These are phyloP conservation scores for Dothidotthia symphoricarpi DNA, from an alignment of 2,329 filamentous ascomycete species.

Conservation along the genomic window DNA sequence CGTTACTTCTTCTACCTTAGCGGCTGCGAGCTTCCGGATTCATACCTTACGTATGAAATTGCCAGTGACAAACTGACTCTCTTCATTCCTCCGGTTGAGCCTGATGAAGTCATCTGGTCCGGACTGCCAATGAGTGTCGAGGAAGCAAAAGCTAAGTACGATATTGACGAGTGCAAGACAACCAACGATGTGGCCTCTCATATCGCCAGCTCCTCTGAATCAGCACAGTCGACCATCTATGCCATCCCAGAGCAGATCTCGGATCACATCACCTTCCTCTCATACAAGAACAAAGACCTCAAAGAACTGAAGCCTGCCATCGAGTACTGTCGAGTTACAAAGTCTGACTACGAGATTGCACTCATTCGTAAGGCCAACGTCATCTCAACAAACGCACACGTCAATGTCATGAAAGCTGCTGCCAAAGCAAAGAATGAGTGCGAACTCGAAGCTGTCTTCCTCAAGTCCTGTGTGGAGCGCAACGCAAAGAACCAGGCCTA, in stretches of 20 bases:
- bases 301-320: constrained; percentile 62
- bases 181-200: constrained; percentile 73
- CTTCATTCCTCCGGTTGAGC: constrained; percentile 85
- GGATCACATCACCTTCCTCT: constrained; percentile 67
- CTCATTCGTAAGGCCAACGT: constrained; percentile 78
- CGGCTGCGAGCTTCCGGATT: constrained; percentile 78
- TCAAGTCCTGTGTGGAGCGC: constrained; percentile 71
- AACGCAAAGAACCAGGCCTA: constrained; percentile 84
- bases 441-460: constrained; percentile 78
- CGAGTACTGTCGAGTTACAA: constrained; percentile 76
- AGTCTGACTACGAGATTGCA: constrained; percentile 80
- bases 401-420: constrained; percentile 63
- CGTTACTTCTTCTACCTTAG: constrained; percentile 94
- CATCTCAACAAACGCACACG: constrained; percentile 76
- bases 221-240: constrained; percentile 58
- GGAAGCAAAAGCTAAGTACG: constrained; percentile 69
- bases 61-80: constrained; percentile 70
- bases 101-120: constrained; percentile 90
- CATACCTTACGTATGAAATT: constrained; percentile 78
- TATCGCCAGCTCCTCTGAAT: constrained; percentile 57
- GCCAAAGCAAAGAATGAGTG: constrained; percentile 70
- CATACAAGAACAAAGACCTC: constrained; percentile 65
- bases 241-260: constrained; percentile 78
- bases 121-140: constrained; percentile 76
- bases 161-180: constrained; percentile 67